Evolutionary conservation across 441 rosid species (phyloP), one percentile per base, ranked within the genome.

Genomic region (Erodium chrysanthum): DNA sequence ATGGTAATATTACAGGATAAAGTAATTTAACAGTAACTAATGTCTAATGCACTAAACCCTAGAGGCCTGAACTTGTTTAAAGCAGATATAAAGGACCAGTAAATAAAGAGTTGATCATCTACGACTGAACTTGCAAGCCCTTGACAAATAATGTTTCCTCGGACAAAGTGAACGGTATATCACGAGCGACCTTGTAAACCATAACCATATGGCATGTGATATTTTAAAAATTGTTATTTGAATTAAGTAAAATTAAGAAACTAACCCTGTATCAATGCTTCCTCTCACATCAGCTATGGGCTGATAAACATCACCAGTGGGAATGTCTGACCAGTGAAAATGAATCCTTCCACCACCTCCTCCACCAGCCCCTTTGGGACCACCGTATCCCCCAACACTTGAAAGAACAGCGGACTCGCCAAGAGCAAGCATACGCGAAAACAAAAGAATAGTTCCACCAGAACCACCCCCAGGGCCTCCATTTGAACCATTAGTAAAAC

Each of bases 321-420:
- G 94, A 82, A 96, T 89, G 77, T 96, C 88, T 8, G 96, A 86
- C 99, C 99, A 96, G 70, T 92, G 98, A 78, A 96, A 89, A 80
- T 90, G 98, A 88, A 96, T 85, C 83, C 99, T 90, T 74, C 99
- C 99, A 72, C 99, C 99, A 63, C 99, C 97, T 4, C 98, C 99
- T n/a, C 99, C 99, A 66, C 97, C 99, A 46, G 89, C 80, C 68
- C 98, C 96, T 25, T 75, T 64, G 33, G 82, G 88, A 77, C 94
- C 86, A 67, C 97, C 98, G 71, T 84, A 74, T 35, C 99, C 99
- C 73, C 99, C 99, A 69, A 73, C 85, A 81, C 86, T 90, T 62
- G 99, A 96, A 81, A 96, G 91, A 77, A 80, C n/a, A 72, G 97
- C 96, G 77, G 83, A 74, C 71, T 83, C 84, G 5, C 82, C 84